Base-by-base conservation (phyloP, 208 protist species). In the Trypanosoma platydactyli region DNA sequence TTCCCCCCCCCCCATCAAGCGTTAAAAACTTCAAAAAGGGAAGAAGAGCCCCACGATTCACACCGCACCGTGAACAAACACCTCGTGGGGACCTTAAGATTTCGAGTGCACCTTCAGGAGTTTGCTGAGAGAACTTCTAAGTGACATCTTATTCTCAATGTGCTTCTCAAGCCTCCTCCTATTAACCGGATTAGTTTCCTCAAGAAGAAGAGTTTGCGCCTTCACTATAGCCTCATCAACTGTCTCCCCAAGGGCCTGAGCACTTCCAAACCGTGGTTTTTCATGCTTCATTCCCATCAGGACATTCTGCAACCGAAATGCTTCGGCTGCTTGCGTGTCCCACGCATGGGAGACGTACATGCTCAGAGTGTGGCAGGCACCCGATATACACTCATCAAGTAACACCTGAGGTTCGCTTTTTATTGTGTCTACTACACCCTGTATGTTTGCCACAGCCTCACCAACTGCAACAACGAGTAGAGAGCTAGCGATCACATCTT, bases 371-470 rank as follows among this genome's bases (percentile, higher is more conserved):
- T 65, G 60, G 24, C 48, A 56, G n/a, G 48, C 22, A 45, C 45
- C 60, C 42, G 18, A 29, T 20, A 65, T 53, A 48, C n/a, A 27
- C 15, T 65, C 60, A 46, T 65, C 48, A 27, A 65, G 56, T n/a
- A 65, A 7, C 0, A 30, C 20, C 18, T 29, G 45, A n/a, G 50
- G n/a, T 22, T 54, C 38, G 25, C 30, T 33, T 24, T 18, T 49
- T n/a, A 44, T 41, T 20, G 3, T 33, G 5, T 63, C 16, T 22
- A 63, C 44, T 5, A 50, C 42, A 63, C 11, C 3, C 3, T n/a
- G 29, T 22, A 65, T 3, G 3, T 54, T 45, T 49, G 1, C 3
- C 11, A 46, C 30, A 0, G n/a, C 13, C 4, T 65, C 60, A 13
- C 45, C 60, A 35, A 22, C 30, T 6, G 7, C 22, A 35, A 57